A percentile compares a stretch with the other conserved stretches of the same genome.
These are phyloP conservation scores for Termitomyces sp. DNA, from an alignment of 1,284 basidiomycete genomes.

Conservation along the genomic window DNA sequence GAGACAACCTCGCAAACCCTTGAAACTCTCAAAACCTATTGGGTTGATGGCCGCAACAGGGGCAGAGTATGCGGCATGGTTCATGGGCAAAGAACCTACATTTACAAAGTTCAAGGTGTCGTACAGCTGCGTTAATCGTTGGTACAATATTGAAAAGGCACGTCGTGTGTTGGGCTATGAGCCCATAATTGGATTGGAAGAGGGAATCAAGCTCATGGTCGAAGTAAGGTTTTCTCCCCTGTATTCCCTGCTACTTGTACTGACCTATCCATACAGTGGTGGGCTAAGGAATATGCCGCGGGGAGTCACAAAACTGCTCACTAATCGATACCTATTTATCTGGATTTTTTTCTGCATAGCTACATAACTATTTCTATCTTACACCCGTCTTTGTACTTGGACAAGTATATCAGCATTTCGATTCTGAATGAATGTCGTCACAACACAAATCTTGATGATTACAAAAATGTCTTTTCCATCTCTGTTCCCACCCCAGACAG, in stretches of 20 bases:
- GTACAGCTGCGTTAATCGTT: slow-evolving; percentile 71
- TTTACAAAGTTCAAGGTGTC: slow-evolving; percentile 89
- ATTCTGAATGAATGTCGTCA: not conserved
- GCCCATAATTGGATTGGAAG: slow-evolving; percentile 84
- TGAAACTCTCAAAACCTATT: slow-evolving; percentile 59
- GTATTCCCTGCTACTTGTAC: not conserved
- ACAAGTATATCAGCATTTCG: slow-evolving; percentile 3
- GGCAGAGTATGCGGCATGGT: slow-evolving; percentile 73
- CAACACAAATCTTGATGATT: not conserved
- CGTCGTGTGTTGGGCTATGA: slow-evolving; percentile 90
- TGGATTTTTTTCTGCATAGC: not conserved
- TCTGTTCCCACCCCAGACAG: slow-evolving; percentile 49
- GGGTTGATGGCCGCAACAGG: slow-evolving; percentile 69
- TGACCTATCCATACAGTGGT: slow-evolving; percentile 32
- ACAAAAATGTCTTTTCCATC: slow-evolving; percentile 12
- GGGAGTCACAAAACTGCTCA: slow-evolving; percentile 30
- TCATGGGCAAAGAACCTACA: slow-evolving; percentile 78
- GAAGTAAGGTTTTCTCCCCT: slow-evolving; percentile 41
- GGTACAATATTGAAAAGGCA: slow-evolving; percentile 96
- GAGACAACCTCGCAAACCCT: slow-evolving; percentile 31
- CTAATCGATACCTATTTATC: slow-evolving; percentile 16
- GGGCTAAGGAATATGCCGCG: slow-evolving; percentile 35
- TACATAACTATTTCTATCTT: slow-evolving; percentile 6
- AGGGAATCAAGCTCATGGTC: slow-evolving; percentile 79
- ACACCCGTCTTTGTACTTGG: slow-evolving; percentile 4